Conservation (phyloP, 176 grass and related monocot species). For the Lolium rigidum region DNA sequence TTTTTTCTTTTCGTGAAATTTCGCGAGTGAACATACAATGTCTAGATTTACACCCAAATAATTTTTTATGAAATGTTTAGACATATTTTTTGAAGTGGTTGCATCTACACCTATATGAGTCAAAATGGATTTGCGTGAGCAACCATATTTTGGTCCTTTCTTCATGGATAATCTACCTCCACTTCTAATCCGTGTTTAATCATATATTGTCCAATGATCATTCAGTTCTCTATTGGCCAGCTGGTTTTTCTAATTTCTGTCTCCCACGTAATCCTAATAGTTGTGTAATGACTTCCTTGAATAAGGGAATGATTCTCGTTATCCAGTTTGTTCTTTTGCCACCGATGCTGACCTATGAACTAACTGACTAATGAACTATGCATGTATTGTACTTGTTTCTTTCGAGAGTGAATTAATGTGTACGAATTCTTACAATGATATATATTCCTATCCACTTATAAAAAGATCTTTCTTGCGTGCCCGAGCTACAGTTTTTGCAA, state of each 20-base stretch:
- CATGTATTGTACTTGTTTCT: background rate
- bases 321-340: slow-evolving; percentile 1
- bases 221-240: slow-evolving; percentile 11
- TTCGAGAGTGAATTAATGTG: background rate
- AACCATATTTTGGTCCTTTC: background rate
- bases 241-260: background rate
- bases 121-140: too few species aligned
- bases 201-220: slow-evolving; percentile 17
- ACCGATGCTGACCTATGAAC: slow-evolving; percentile 36
- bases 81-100: too few species aligned
- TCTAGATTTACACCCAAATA: too few species aligned
- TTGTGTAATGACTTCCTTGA: background rate
- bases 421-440: background rate
- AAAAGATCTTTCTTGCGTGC: background rate
- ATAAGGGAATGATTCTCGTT: slow-evolving; percentile 26
- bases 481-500: background rate
- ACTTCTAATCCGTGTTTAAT: slow-evolving; percentile 30
- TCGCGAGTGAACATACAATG: too few species aligned
- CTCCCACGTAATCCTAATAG: background rate
- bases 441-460: background rate
- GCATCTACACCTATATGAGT: too few species aligned
- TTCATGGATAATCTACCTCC: slow-evolving; percentile 12
- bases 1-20: too few species aligned
- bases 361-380: slow-evolving; percentile 17
- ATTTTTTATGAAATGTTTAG: too few species aligned